These are phyloP conservation scores for Zopfia rhizophila DNA, from an alignment of 2,329 filamentous ascomycete genomes.

Conservation along the genomic window DNA sequence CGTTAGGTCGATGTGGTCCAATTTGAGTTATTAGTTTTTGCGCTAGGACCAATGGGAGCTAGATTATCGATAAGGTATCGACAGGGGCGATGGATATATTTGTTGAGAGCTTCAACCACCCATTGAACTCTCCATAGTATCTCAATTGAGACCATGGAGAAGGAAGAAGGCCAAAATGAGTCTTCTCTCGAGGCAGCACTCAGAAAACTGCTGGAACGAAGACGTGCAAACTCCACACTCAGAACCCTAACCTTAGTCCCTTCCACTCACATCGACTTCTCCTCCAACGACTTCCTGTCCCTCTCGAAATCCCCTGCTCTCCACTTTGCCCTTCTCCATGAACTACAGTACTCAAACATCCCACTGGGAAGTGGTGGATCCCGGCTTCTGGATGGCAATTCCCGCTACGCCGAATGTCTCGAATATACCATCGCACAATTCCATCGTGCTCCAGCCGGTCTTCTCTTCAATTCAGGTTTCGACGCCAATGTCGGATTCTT, in stretches of 20 bases:
- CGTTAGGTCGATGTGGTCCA: too few relatives aligned
- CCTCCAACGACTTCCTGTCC: constrained; percentile 73
- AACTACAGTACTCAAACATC: constrained; percentile 52
- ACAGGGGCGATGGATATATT: too few relatives aligned
- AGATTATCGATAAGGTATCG: too few relatives aligned
- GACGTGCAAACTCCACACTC: constrained; percentile 49
- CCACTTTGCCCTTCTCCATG: constrained; percentile 60
- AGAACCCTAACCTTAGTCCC: constrained; percentile 39
- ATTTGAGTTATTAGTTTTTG: too few relatives aligned
- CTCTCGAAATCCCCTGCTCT: constrained; percentile 61
- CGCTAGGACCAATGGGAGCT: too few relatives aligned
- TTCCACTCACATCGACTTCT: constrained; percentile 65
- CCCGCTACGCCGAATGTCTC: constrained; percentile 66
- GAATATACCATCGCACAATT: constrained; percentile 69
- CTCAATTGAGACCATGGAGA: constrained; percentile 24
- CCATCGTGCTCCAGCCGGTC: constrained; percentile 66
- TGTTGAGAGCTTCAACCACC: constrained; percentile 5
- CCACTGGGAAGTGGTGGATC: constrained; percentile 68
- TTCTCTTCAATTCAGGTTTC: constrained; percentile 69
- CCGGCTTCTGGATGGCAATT: constrained; percentile 73
- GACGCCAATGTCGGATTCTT: constrained; percentile 62
- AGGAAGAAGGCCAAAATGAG: neutral
- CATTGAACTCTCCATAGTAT: neutral
- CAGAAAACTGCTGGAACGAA: constrained; percentile 48
- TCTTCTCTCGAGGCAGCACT: constrained; percentile 36